Base-by-base conservation (phyloP, 176 grass and related monocot genomes). In the Raddia distichophylla region DNA sequence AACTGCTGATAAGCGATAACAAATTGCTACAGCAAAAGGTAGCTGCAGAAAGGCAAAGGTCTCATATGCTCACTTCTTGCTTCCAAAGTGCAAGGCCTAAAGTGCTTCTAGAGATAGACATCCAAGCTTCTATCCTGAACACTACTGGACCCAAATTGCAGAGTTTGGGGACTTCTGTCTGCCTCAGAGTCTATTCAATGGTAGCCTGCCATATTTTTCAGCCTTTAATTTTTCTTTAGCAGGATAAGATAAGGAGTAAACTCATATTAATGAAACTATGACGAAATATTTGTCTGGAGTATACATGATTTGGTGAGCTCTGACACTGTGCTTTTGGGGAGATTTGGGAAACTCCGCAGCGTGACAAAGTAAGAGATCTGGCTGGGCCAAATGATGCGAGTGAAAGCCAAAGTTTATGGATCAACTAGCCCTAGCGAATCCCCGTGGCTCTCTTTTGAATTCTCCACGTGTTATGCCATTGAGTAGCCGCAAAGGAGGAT, bases 361-460 rank as follows among this genome's bases (percentile, higher is more conserved):
- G 22, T 56, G 51, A 1, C 57, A 85, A 65, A 78, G 73, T 59
- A 86, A 82, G 73, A 49, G 51, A 82, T 90, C 42, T 60, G 6
- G 47, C 33, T 77, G 78, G 58, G 40, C 42, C 58, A 81, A 43
- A 65, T 16, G 78, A 60, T 58, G 54, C 22, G 44, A 82, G 15
- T 55, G 73, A 90, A 90, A 90, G 88, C 79, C 83, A 86, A 86
- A 86, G 79, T 78, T 90, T 27, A 61, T 73, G 88, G 67, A 86
- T 67, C 73, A 86, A 78, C 77, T 81, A 65, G 54, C 71, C 71
- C 77, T 51, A 82, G 52, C 78, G 75, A 73, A 82, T 82, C 67
- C 13, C 73, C 17, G 0, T 52, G 53, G 34, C 66, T 46, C 46
- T 80, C 27, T 64, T 51, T 71, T 27, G 0, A 73, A 44, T 67